Evolutionary conservation across 305 asterid genomes (phyloP).

Genomic region (Solanum hybrid): DNA sequence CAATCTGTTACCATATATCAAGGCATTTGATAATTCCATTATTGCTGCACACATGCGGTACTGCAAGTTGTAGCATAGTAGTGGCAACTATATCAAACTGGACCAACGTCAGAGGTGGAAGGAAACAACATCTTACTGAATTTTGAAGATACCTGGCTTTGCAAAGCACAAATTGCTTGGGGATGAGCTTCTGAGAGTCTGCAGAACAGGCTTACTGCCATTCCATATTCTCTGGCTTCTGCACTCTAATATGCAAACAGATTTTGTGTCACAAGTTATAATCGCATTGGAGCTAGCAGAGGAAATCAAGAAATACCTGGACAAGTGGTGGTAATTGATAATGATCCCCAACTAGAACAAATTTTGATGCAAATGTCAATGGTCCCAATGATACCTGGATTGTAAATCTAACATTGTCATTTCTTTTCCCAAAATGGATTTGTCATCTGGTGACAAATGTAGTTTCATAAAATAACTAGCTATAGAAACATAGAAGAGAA

Average conservation of each 20-base stretch:
- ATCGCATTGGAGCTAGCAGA: constrained; percentile 12
- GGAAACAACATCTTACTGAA: constrained; percentile 7
- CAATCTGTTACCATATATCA: constrained; percentile 86
- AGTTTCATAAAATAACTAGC: not conserved
- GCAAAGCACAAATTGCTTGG: constrained; percentile 87
- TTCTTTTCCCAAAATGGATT: not conserved
- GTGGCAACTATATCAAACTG: constrained; percentile 13
- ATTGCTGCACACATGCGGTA: constrained; percentile 91
- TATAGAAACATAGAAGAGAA: not conserved
- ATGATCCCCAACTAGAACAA: constrained; percentile 98
- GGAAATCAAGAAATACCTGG: constrained; percentile 47
- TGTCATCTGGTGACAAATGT: not conserved
- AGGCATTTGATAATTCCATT: constrained; percentile 89
- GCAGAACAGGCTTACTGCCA: constrained; percentile 81
- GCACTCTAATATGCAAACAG: constrained; percentile 52
- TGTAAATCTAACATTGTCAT: constrained; percentile 7
- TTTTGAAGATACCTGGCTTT: constrained; percentile 56
- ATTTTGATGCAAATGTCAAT: constrained; percentile 71
- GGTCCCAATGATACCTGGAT: constrained; percentile 91
- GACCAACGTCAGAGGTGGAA: not conserved
- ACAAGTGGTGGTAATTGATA: constrained; percentile 98
- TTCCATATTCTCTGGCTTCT: constrained; percentile 93
- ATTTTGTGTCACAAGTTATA: constrained; percentile 12
- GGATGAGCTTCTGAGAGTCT: constrained; percentile 98
- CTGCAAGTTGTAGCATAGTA: constrained; percentile 46